Evolutionary conservation across 306 rosid species (phyloP), one percentile per base, ranked within the genome.

Genomic region (Glycyrrhiza uralensis): DNA sequence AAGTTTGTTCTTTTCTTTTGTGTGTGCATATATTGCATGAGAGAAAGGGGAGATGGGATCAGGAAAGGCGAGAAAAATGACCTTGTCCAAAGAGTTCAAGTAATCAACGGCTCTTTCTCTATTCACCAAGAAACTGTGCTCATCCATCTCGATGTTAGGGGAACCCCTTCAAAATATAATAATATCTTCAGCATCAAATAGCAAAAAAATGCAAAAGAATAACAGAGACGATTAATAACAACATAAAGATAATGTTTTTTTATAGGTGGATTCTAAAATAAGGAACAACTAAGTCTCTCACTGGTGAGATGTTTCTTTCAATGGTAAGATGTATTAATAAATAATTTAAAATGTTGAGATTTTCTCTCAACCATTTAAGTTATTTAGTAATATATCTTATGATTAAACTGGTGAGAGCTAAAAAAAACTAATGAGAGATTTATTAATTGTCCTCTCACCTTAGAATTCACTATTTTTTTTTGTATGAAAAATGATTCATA

Each of bases 41-140:
- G 42, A 54, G n/a, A 9, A 32, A 26, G 10, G 14, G 26, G 19
- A 2, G 55, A 26, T 5, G 14, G 2, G 38, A 13, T 7, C 22
- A 3, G 11, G 17, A 14, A 9, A 9, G 22, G 17, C 4, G 3
- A 11, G 65, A 63, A 22, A 54, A 36, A 59, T 22, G 44, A 92
- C 98, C 97, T 93, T 93, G 24, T 93, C 98, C 82, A 93, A 74
- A 38, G 93, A 93, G 82, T 87, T 88, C 74, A 93, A 76, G 85
- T 93, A 93, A 84, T 93, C 97, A 0, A 93, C 98, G 1, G 98
- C 98, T 72, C 98, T 79, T 81, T 93, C 97, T 76, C 98, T 87
- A 80, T 93, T 93, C 29, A 88, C 91, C 86, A 93, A 18, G 88
- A 93, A 93, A 63, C 90, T 88, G 19, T 93, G 91, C 75, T 90